Evolutionary conservation across 2,329 filamentous ascomycete species (phyloP), one percentile per base, ranked within the genome.

Genomic region (Botrytis tulipae): DNA sequence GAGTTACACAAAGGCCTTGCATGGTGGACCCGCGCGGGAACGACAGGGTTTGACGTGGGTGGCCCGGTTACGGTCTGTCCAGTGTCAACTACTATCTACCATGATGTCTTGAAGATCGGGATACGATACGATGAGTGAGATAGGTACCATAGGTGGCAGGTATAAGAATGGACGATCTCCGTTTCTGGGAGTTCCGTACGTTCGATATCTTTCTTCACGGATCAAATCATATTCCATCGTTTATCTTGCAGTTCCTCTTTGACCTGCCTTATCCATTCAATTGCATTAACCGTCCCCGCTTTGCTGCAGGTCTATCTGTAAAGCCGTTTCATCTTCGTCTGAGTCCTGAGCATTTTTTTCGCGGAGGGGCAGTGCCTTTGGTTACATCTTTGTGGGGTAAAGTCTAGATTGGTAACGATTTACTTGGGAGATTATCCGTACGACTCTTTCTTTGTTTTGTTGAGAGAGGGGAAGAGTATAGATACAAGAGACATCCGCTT

Each of bases 121-220:
- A 69, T 57, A 44, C 48, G n/a, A 69, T 57, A 44, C 48, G 35
- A 69, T 44, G 32, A 25, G 25, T 12, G 18, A 20, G 32, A 29
- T 14, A 37, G 66, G 22, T 67, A 32, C 2, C 2, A 4, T 32
- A n/a, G 63, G 32, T 67, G 20, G 9, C n/a, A 57, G 48, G n/a
- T 69, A 69, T 69, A 69, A 59, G 48, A 69, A 69, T 69, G 65
- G 20, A 22, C 18, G n/a, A 57, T 69, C 18, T 40, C 66, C 66
- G 54, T 57, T 42, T 22, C 16, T 32, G 37, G 20, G 20, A 32
- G 12, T 14, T 16, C 6, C 25, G 37, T 29, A 54, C 46, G 20
- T 20, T 32, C 35, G 65, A 40, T 54, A 40, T 68, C 10, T 29
- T 54, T 29, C 51, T 22, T 29, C 37, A 14, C 18, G 48, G 12